These are phyloP conservation scores for Aristolochia californica DNA, from an alignment of 164 flowering plant genomes.

Conservation along the genomic window DNA sequence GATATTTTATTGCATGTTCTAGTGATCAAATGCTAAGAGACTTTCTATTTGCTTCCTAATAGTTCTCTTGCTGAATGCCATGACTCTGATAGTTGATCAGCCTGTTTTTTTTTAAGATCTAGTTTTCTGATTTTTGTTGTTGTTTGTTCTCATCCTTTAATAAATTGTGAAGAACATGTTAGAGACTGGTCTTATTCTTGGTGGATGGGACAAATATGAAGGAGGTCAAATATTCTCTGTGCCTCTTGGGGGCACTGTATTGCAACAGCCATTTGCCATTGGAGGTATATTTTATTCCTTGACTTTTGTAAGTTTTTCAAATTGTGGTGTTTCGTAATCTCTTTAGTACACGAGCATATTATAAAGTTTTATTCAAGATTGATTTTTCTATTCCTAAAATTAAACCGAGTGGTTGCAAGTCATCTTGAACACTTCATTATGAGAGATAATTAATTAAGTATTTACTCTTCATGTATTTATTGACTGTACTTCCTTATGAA, in stretches of 20 bases:
- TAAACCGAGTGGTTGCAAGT: too few relatives aligned
- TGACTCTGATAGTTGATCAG: too few relatives aligned
- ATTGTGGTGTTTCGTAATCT: neutral
- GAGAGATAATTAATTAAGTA: too few relatives aligned
- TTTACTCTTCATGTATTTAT: neutral
- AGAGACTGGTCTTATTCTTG: conserved; percentile 85
- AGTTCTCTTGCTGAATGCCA: too few relatives aligned
- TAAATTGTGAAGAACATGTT: conserved; percentile 53
- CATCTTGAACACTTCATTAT: too few relatives aligned
- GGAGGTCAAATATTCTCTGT: conserved; percentile 78
- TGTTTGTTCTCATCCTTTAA: neutral
- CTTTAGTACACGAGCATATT: neutral
- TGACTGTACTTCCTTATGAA: too few relatives aligned
- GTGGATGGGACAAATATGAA: conserved; percentile 97
- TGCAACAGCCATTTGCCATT: conserved; percentile 91
- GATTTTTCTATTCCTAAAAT: too few relatives aligned
- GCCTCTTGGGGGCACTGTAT: conserved; percentile 84
- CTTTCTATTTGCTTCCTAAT: too few relatives aligned
- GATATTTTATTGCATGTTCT: too few relatives aligned
- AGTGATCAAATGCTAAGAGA: too few relatives aligned
- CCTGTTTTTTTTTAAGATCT: too few relatives aligned
- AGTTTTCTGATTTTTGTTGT: too few relatives aligned
- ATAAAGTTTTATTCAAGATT: neutral
- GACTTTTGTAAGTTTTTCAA: neutral
- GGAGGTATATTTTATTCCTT: conserved; percentile 48